These are phyloP conservation scores for Yamadazyma triangularis DNA, from an alignment of 1,139 yeast genomes.

Conservation along the genomic window DNA sequence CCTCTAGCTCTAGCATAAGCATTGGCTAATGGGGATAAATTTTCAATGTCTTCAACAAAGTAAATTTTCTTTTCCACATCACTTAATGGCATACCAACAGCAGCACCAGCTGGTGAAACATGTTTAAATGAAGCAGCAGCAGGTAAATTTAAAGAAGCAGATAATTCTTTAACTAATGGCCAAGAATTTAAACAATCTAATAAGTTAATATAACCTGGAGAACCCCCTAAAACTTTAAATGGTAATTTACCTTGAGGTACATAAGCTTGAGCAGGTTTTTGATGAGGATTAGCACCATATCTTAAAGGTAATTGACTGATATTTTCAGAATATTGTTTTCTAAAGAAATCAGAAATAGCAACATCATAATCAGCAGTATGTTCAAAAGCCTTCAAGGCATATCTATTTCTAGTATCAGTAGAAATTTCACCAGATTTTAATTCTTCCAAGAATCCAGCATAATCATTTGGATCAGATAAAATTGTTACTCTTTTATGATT, in stretches of 20 bases:
- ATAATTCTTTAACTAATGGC: constrained; percentile 96
- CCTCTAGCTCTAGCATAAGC: constrained; percentile 99
- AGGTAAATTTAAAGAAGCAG: constrained; percentile 90
- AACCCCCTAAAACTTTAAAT: constrained; percentile 87
- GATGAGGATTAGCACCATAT: constrained; percentile 99
- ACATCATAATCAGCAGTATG: constrained; percentile 97
- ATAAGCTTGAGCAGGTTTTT: constrained; percentile 97
- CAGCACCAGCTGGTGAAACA: constrained; percentile 98
- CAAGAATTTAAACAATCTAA: constrained; percentile 96
- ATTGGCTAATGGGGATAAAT: constrained; percentile 92
- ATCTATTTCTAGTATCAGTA: constrained; percentile 66
- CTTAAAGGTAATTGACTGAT: constrained; percentile 86
- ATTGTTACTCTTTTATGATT: constrained; percentile 95
- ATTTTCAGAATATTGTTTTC: constrained; percentile 93
- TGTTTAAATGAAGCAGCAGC: constrained; percentile 99
- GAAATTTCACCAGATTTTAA: constrained; percentile 70
- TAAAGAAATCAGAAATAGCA: constrained; percentile 92
- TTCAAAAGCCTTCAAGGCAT: constrained; percentile 95
- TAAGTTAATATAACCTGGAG: constrained; percentile 96
- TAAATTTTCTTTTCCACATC: constrained; percentile 92
- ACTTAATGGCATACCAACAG: constrained; percentile 88
- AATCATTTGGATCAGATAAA: constrained; percentile 89
- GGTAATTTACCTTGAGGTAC: constrained; percentile 86
- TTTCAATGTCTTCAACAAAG: constrained; percentile 91
- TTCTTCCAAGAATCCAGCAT: constrained; percentile 80